Base-by-base conservation (phyloP, 2,329 filamentous ascomycete genomes). In the Arthrobotrys sinensis region DNA sequence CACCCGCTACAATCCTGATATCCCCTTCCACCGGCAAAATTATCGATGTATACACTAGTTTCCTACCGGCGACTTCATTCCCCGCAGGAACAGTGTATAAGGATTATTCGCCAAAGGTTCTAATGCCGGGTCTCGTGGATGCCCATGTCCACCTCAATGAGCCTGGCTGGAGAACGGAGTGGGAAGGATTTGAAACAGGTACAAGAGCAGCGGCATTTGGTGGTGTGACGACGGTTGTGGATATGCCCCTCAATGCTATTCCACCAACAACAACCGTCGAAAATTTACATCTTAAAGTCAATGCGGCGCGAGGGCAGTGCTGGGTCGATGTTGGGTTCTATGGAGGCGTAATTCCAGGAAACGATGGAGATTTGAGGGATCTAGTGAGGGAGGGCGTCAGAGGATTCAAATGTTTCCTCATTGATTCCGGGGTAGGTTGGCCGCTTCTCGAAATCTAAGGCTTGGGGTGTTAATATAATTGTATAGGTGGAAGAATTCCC, bases 291-390 rank as follows among this genome's bases (percentile, higher is more conserved):
- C 92, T 93, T 86, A 99, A 99, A 87, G 87, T 97, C 55, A 88
- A 89, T 32, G 96, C 96, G 24, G 93, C 93, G 46, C 85, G 89
- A 79, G 93, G 92, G 38, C 92, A 98, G 85, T 97, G 95, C 85
- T 99, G 95, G 95, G 93, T 98, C 28, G 96, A 98, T 82, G 94
- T 98, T n/a, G 96, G 94, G 34, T 98, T 99, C 85, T 98, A 98
- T 83, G 96, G 96, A 28, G 96, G 96, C 36, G 90, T 98, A 45
- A 90, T 99, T 57, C 96, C 96, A 2, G 96, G 95, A 1, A 99
- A 99, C 83, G 89, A 91, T 1, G 85, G 88, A 10, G 90, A 98
- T 82, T 86, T 99, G 69, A 90, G 93, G 81, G 91, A 90, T 0
- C 87, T 99, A 3, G 92, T 98, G 0, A 88, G 93, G 71, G 92